Evolutionary conservation across 371 early-diverging fungal genomes (phyloP).

Genomic region (Mortierella sp.): DNA sequence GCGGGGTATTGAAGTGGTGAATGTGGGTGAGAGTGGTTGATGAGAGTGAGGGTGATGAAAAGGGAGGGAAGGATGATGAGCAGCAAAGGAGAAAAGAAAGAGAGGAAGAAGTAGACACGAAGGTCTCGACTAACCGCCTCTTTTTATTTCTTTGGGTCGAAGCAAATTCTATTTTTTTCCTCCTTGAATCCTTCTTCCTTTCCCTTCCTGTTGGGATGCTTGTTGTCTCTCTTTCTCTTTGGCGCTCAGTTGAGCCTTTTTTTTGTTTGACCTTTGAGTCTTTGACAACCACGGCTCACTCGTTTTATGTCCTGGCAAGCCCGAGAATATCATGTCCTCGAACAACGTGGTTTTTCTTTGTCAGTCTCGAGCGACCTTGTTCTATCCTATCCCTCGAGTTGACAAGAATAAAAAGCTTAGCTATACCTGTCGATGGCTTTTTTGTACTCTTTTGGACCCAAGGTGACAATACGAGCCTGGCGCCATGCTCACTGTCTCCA

Average conservation of each 20-base stretch:
- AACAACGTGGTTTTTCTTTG: neutral
- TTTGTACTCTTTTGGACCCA: too few relatives aligned
- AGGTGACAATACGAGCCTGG: too few relatives aligned
- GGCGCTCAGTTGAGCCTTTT: neutral
- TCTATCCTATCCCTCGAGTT: too few relatives aligned
- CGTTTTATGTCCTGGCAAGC: neutral
- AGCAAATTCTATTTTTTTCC: slow-evolving; percentile 3
- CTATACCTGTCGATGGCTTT: too few relatives aligned
- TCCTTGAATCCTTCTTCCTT: neutral
- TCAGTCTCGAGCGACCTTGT: too few relatives aligned
- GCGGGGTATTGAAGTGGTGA: neutral
- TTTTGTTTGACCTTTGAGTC: neutral
- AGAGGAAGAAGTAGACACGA: neutral
- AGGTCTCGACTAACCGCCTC: neutral
- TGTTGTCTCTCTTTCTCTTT: neutral
- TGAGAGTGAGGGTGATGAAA: too few relatives aligned
- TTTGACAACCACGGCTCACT: neutral
- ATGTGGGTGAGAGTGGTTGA: neutral
- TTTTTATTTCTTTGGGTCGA: neutral
- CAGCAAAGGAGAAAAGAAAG: neutral
- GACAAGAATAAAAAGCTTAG: too few relatives aligned
- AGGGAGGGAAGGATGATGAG: slow-evolving; percentile 3
- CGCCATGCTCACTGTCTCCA: too few relatives aligned
- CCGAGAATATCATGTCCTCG: neutral
- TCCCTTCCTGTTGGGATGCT: too few relatives aligned